Conservation (phyloP, 176 grass and related monocot species). For the Poa annua region DNA sequence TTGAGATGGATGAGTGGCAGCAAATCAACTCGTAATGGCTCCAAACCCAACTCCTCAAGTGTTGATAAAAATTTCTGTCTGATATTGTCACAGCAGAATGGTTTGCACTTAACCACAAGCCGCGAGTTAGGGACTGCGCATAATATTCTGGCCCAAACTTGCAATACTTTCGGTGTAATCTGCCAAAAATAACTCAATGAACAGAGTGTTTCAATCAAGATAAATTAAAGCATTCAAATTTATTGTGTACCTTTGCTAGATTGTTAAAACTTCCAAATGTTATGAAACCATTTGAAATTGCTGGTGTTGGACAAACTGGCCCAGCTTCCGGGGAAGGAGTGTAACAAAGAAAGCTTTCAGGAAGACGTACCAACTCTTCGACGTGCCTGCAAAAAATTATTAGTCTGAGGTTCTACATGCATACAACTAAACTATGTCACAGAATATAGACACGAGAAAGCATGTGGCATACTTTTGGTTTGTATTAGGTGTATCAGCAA, state of each 20-base stretch:
- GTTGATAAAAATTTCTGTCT: slow-evolving; percentile 87
- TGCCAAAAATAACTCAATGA: slow-evolving; percentile 42
- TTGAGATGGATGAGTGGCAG: slow-evolving; percentile 97
- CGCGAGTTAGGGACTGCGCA: slow-evolving; percentile 88
- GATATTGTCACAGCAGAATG: slow-evolving; percentile 92
- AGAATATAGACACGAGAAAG: background rate
- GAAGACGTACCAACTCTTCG: slow-evolving; percentile 89
- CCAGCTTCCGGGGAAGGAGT: slow-evolving; percentile 98
- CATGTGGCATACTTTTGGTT: slow-evolving; percentile 71
- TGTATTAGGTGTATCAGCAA: slow-evolving; percentile 76
- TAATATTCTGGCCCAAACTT: slow-evolving; percentile 94
- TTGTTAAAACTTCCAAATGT: slow-evolving; percentile 99
- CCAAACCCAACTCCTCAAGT: slow-evolving; percentile 83
- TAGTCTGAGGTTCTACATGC: slow-evolving; percentile 39
- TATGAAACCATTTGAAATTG: slow-evolving; percentile 90
- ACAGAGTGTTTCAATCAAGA: slow-evolving; percentile 30
- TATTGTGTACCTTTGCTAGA: slow-evolving; percentile 84
- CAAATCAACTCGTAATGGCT: slow-evolving; percentile 85
- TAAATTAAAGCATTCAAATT: slow-evolving; percentile 12
- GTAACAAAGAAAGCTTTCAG: slow-evolving; percentile 95
- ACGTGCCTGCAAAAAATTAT: slow-evolving; percentile 66
- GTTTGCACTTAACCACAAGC: slow-evolving; percentile 96
- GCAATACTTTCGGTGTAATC: slow-evolving; percentile 95
- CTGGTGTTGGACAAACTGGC: slow-evolving; percentile 77
- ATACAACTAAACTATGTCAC: slow-evolving; percentile 9